phyloP scores from a whole-genome alignment of 345 rosid species.

The Hibiscus trionum region DNA sequence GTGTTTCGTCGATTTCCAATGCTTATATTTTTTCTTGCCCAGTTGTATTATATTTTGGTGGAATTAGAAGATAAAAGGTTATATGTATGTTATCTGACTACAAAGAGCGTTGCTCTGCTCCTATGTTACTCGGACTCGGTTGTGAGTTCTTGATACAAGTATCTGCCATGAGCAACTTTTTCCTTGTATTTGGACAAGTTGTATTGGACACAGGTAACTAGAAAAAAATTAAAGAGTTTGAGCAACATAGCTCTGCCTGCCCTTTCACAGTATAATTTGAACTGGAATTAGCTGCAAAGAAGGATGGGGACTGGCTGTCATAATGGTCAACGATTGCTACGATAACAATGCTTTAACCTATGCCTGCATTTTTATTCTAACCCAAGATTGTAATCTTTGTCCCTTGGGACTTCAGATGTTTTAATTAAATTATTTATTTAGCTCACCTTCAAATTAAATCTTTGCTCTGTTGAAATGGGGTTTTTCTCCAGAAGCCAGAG shows the following conservation, averaged over 20 bases:
- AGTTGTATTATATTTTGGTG: neutral
- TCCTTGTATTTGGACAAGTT: neutral
- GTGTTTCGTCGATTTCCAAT: neutral
- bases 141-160: neutral
- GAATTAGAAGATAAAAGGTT: neutral
- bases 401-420: neutral
- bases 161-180: neutral
- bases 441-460: neutral
- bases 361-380: neutral
- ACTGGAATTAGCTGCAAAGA: neutral
- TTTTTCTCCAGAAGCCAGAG: slow-evolving; percentile 48
- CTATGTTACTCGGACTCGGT: neutral
- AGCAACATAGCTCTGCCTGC: neutral
- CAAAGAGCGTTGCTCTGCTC: neutral
- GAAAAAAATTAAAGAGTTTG: neutral
- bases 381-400: neutral
- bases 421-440: neutral
- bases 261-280: neutral
- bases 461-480: neutral
- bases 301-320: neutral
- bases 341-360: neutral
- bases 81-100: neutral
- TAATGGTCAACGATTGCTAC: neutral
- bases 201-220: neutral
- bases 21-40: neutral